phyloP scores from a whole-genome alignment of 1,284 basidiomycete genomes.

The Retiboletus flavoniger region DNA sequence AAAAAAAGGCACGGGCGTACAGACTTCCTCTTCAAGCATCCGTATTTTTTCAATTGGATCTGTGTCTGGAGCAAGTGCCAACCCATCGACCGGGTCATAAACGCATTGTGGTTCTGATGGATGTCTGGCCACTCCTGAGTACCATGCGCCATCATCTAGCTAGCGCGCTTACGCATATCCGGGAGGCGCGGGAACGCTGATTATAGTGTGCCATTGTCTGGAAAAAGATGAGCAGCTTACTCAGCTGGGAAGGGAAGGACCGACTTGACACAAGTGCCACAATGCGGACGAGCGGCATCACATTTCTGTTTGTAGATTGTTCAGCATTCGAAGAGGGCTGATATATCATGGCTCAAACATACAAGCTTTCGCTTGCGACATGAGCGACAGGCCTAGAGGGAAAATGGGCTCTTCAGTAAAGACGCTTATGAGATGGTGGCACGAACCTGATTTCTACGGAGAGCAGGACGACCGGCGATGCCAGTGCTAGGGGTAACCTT shows the following conservation, averaged over 20 bases:
- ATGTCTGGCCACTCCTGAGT: constrained; percentile 48
- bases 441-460: constrained; percentile 74
- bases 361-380: constrained; percentile 81
- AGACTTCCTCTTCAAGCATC: constrained; percentile 73
- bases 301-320: constrained; percentile 59
- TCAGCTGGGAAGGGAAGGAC: constrained; percentile 27
- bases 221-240: constrained; percentile 7
- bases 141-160: neutral
- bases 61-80: constrained; percentile 68
- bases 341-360: constrained; percentile 26
- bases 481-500: constrained; percentile 45
- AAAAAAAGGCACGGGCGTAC: constrained; percentile 39
- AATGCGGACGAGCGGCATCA: constrained; percentile 77
- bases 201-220: constrained; percentile 76
- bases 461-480: constrained; percentile 50
- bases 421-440: constrained; percentile 3
- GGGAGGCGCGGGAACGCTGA: constrained; percentile 74
- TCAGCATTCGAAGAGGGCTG: constrained; percentile 9
- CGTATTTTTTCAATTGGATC: constrained; percentile 74
- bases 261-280: constrained; percentile 77
- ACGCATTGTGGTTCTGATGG: constrained; percentile 76
- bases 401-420: constrained; percentile 2
- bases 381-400: constrained; percentile 68
- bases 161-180: constrained; percentile 65
- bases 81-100: constrained; percentile 80